These are phyloP conservation scores for Zygoascus bituminiphila DNA, from an alignment of 805 yeast genomes.

Conservation along the genomic window DNA sequence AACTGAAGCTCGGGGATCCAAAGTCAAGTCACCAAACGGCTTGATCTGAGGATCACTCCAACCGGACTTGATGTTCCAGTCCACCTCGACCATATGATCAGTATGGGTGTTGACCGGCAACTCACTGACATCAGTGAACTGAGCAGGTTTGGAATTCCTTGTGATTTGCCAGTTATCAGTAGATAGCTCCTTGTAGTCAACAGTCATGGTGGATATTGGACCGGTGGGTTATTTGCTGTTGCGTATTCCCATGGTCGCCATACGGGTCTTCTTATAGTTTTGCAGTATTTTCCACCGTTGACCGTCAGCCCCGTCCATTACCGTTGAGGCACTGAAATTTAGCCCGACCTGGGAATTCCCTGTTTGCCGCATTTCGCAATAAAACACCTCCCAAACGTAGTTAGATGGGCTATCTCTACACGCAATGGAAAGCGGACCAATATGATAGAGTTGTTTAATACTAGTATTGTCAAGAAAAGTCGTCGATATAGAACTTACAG, in stretches of 20 bases:
- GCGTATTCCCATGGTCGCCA: background rate
- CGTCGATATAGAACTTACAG: too few species aligned
- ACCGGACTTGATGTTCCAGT: conserved; percentile 59
- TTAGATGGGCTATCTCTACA: too few species aligned
- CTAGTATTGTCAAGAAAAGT: too few species aligned
- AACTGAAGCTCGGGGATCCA: conserved; percentile 74
- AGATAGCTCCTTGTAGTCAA: conserved; percentile 10
- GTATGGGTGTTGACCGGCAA: conserved; percentile 9
- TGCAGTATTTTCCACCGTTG: background rate
- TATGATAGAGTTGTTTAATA: too few species aligned
- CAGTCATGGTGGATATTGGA: conserved; percentile 13
- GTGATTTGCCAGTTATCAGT: conserved; percentile 11
- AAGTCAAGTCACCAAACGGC: conserved; percentile 57
- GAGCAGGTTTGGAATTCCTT: conserved; percentile 7
- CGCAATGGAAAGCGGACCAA: too few species aligned
- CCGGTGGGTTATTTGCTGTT: background rate
- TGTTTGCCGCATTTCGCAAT: too few species aligned
- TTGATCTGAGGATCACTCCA: conserved; percentile 71
- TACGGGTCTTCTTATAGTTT: background rate
- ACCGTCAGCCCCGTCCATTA: background rate
- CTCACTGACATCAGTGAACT: conserved; percentile 4
- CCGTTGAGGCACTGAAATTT: too few species aligned
- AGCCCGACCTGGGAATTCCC: too few species aligned
- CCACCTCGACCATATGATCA: conserved; percentile 69
- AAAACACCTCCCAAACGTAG: too few species aligned